phyloP scores from a whole-genome alignment of 1,284 basidiomycete genomes.

The Crepidotus sp. region DNA sequence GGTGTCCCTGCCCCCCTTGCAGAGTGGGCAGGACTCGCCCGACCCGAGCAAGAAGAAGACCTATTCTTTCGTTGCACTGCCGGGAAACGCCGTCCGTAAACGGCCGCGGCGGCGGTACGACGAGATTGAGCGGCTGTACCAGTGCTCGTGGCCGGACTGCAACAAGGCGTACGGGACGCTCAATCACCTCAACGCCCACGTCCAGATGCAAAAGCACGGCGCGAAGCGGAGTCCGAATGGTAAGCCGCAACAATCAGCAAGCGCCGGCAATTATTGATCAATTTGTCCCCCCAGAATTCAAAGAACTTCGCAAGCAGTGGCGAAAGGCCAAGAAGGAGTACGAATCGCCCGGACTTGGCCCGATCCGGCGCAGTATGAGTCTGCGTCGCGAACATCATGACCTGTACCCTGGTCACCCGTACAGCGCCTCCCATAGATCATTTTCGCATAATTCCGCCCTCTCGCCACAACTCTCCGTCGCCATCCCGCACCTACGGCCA shows the following conservation, averaged over 20 bases:
- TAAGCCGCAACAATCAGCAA: conserved; percentile 30
- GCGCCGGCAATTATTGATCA: conserved; percentile 8
- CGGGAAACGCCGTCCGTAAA: conserved; percentile 74
- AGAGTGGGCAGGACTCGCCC: not conserved
- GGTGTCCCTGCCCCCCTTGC: conserved; percentile 18
- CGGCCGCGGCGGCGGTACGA: conserved; percentile 78
- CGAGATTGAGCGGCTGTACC: conserved; percentile 88
- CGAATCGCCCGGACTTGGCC: conserved; percentile 22
- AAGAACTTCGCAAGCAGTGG: conserved; percentile 94
- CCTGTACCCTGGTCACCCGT: conserved; percentile 12
- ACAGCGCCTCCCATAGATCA: conserved; percentile 11
- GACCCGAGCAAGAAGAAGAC: conserved; percentile 45
- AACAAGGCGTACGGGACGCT: conserved; percentile 82
- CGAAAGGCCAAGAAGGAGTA: conserved; percentile 84
- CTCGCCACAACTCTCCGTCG: conserved; percentile 10
- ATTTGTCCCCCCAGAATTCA: conserved; percentile 66
- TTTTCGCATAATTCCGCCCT: conserved; percentile 15
- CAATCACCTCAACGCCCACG: conserved; percentile 89
- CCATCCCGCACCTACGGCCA: conserved; percentile 11
- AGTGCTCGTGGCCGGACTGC: conserved; percentile 77
- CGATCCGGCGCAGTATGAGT: conserved; percentile 15
- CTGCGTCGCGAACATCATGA: conserved; percentile 11
- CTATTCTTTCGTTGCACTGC: conserved; percentile 73
- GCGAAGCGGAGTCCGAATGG: conserved; percentile 74
- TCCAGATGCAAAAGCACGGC: conserved; percentile 89